Conservation (phyloP, 371 early-diverging fungal species). For the Mortierella sp. region DNA sequence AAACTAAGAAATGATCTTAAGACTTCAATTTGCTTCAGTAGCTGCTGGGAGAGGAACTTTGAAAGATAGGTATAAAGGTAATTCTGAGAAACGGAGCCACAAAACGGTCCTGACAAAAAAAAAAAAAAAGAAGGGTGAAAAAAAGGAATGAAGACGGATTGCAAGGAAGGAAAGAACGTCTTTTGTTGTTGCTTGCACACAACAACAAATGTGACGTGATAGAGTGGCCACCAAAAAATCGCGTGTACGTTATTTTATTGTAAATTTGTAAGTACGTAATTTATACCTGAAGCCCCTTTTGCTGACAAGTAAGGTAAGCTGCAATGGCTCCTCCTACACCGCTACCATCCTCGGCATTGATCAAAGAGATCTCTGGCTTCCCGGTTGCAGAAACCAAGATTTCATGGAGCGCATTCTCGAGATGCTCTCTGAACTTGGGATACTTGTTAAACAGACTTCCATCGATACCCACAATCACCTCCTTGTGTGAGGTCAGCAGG, state of each 20-base stretch:
- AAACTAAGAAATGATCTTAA: neutral
- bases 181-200: too few relatives aligned
- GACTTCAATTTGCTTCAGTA: too few relatives aligned
- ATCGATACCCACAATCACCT: conserved; percentile 78
- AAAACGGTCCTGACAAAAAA: neutral
- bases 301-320: conserved; percentile 55
- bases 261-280: neutral
- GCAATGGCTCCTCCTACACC: conserved; percentile 76
- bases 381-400: conserved; percentile 73
- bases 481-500: conserved; percentile 50
- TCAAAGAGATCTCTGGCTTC: conserved; percentile 57
- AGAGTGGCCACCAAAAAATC: neutral
- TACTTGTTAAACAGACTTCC: conserved; percentile 78
- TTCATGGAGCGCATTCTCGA: conserved; percentile 72
- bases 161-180: neutral
- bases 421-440: conserved; percentile 72
- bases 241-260: conserved; percentile 2
- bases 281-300: neutral
- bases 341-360: conserved; percentile 66
- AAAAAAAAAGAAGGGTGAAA: neutral
- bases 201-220: conserved; percentile 1
- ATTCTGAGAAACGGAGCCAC: too few relatives aligned
- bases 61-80: too few relatives aligned
- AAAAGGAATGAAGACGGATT: neutral
- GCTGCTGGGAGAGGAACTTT: too few relatives aligned